Evolutionary conservation across 2,329 filamentous ascomycete species (phyloP), one percentile per base, ranked within the genome.

Genomic region (Hymenoscyphus occultus): DNA sequence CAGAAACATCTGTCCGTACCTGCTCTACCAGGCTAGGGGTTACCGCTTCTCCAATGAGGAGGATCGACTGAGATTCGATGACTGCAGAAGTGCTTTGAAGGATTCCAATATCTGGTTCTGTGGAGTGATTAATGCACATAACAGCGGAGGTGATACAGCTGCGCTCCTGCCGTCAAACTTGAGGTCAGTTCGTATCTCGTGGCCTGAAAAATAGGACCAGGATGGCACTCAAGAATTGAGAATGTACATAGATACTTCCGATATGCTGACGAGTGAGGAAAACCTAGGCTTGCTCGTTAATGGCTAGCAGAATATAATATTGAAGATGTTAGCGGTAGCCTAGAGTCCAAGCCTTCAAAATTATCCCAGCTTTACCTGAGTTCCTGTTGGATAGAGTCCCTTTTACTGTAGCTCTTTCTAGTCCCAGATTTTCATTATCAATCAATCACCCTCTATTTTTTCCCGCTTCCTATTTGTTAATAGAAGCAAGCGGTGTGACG

Each of bases 131-230:
- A 6, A 39, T 73, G 70, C 60, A 71, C 62, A 10, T 69, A 71
- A 19, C 70, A 66, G 13, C 71, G 69, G 22, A 73, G 67, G 57
- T 71, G 72, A 48, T 73, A 73, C 10, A 71, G 63, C n/a, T 72
- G 66, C 13, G 71, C 71, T 5, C 57, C 62, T 22, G 45, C 22
- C 7, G 7, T 28, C 22, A 19, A 22, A 12, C 16, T 4, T 45
- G 6, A n/a, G 19, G 45, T 51, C n/a, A 51, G 45, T 16, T 51
- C 22, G 45, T 3, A 51, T 22, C 22, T 51, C n/a, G 19, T 22
- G 9, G 19, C 9, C 6, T 3, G n/a, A 22, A n/a, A 12, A 22
- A 22, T 9, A 51, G 9, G 6, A 22, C 9, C 2, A 4, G 19
- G 45, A 51, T 51, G 7, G 22, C n/a, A 28, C 12, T 22, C 10